Evolutionary conservation across 2,329 filamentous ascomycete genomes (phyloP).

Genomic region (Fusarium sp.): DNA sequence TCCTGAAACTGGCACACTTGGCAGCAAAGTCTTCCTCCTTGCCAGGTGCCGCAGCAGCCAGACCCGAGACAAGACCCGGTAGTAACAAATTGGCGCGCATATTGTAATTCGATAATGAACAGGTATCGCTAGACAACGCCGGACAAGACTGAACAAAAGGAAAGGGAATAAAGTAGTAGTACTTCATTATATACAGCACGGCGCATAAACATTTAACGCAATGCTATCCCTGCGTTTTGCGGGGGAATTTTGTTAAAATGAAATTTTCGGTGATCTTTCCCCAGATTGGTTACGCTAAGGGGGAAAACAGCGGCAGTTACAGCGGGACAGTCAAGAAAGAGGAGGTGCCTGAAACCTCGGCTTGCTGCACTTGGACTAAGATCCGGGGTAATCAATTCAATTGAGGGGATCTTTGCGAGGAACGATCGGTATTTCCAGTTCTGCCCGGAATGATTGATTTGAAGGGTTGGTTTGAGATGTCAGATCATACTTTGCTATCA

Average conservation of each 20-base stretch:
- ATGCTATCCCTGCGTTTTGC: background rate
- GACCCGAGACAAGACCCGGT: constrained; percentile 13
- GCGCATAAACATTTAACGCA: constrained; percentile 22
- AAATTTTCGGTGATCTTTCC: constrained; percentile 11
- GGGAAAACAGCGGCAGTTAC: constrained; percentile 18
- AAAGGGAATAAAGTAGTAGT: background rate
- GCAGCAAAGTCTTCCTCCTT: constrained; percentile 18
- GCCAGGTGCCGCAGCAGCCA: constrained; percentile 3
- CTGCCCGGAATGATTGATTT: background rate
- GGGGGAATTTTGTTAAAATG: background rate
- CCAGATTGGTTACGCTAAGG: background rate
- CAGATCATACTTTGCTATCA: too few relatives aligned
- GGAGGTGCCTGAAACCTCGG: constrained; percentile 23
- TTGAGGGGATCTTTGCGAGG: constrained; percentile 3
- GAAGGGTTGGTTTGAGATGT: background rate
- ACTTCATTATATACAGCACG: constrained; percentile 12
- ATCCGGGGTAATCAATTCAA: constrained; percentile 6
- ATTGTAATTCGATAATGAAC: background rate
- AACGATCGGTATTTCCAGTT: background rate
- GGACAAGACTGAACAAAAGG: background rate
- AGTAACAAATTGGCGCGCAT: constrained; percentile 20
- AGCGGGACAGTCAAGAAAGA: background rate
- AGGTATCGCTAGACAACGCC: background rate
- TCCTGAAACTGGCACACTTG: constrained; percentile 26
- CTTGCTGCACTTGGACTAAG: constrained; percentile 13